A percentile compares a stretch with the other conserved stretches of the same genome.
Conservation (phyloP, 371 early-diverging fungal species). For the Mucor mucedo region DNA sequence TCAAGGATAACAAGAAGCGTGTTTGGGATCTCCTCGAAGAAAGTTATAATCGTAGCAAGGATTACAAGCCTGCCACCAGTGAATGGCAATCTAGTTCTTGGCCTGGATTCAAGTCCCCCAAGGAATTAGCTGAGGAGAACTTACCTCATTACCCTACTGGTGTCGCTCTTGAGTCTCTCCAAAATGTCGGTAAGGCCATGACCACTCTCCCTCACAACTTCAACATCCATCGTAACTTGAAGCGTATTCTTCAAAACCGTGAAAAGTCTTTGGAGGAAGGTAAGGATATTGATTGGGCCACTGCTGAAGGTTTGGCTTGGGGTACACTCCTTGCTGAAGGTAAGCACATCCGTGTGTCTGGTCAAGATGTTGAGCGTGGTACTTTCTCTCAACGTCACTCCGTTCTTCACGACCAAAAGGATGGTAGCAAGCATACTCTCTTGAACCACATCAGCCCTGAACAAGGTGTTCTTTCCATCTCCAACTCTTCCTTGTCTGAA, state of each 20-base stretch:
- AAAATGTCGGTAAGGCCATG: slow-evolving; percentile 82
- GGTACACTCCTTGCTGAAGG: slow-evolving; percentile 82
- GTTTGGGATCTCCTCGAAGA: slow-evolving; percentile 93
- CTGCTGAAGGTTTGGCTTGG: slow-evolving; percentile 95
- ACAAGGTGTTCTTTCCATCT: slow-evolving; percentile 87
- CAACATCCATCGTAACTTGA: slow-evolving; percentile 85
- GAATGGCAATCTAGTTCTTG: slow-evolving; percentile 96
- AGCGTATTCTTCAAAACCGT: slow-evolving; percentile 83
- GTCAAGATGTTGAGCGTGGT: slow-evolving; percentile 97
- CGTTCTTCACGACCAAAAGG: slow-evolving; percentile 91
- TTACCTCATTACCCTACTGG: slow-evolving; percentile 80
- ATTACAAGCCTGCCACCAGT: slow-evolving; percentile 84
- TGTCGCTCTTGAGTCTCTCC: slow-evolving; percentile 73
- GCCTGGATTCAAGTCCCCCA: slow-evolving; percentile 86
- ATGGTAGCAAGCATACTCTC: slow-evolving; percentile 72
- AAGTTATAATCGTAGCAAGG: slow-evolving; percentile 86
- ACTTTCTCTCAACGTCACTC: slow-evolving; percentile 98
- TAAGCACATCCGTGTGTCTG: slow-evolving; percentile 35
- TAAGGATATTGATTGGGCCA: slow-evolving; percentile 92
- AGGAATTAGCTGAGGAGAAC: slow-evolving; percentile 77
- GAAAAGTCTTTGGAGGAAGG: slow-evolving; percentile 79
- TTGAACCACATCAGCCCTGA: slow-evolving; percentile 83
- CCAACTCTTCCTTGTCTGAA: slow-evolving; percentile 96
- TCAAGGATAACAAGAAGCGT: slow-evolving; percentile 85
- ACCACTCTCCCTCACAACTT: slow-evolving; percentile 87